Conservation (phyloP, 164 flowering plant species). For the Magnolia officinalis region DNA sequence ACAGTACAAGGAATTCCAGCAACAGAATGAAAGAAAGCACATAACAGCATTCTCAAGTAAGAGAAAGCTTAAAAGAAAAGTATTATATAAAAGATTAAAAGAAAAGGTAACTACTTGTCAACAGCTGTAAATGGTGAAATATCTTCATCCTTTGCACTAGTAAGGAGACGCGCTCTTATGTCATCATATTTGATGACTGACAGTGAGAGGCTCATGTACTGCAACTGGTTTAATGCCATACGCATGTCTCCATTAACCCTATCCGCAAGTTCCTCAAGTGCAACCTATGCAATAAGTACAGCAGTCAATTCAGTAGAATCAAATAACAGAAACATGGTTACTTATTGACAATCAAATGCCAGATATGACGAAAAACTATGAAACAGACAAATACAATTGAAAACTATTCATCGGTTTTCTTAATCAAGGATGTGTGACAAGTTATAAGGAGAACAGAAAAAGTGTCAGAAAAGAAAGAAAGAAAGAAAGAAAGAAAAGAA, state of each 20-base stretch:
- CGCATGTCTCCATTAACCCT: constrained; percentile 96
- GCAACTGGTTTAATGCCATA: constrained; percentile 89
- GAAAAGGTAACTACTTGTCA: constrained; percentile 62
- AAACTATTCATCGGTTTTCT: background rate
- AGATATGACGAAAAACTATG: background rate
- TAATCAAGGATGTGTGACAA: background rate
- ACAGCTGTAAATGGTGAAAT: constrained; percentile 98
- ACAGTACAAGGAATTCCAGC: too few relatives aligned
- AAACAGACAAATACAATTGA: background rate
- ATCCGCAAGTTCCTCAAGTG: constrained; percentile 96
- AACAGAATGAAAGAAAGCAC: background rate
- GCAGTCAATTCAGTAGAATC: background rate
- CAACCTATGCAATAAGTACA: constrained; percentile 42
- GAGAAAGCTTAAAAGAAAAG: background rate
- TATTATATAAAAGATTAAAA: background rate
- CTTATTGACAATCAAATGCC: background rate
- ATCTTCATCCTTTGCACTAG: constrained; percentile 93
- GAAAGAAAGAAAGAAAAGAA: too few relatives aligned
- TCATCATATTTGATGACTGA: constrained; percentile 86
- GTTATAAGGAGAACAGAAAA: background rate
- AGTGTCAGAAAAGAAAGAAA: background rate
- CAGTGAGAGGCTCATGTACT: constrained; percentile 90
- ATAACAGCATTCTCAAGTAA: background rate
- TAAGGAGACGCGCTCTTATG: constrained; percentile 75
- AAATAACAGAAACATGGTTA: background rate